Conservation (phyloP, 192 early-diverging fungal genomes). For the Rhizophlyctis rosea region DNA sequence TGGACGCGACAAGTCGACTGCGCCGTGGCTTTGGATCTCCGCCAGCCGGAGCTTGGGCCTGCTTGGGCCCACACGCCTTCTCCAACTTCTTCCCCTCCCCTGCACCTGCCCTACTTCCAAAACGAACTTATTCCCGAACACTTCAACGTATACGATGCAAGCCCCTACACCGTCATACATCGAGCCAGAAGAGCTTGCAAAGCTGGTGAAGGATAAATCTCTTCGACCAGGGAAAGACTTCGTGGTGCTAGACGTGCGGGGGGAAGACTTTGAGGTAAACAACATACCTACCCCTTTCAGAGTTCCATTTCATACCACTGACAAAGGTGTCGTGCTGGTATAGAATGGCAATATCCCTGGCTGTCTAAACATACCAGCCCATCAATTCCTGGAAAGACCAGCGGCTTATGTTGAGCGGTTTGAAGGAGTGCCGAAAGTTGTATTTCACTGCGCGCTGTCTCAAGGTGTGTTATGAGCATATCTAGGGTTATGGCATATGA, state of each 20-base stretch:
- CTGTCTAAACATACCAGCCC: slow-evolving; percentile 70
- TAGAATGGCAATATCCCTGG: slow-evolving; percentile 79
- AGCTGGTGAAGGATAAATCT: slow-evolving; percentile 54
- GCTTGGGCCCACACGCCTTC: too few species aligned
- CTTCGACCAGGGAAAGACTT: slow-evolving; percentile 65
- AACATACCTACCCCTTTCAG: too few species aligned
- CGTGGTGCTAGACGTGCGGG: slow-evolving; percentile 66
- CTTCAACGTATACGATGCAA: too few species aligned
- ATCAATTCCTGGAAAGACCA: slow-evolving; percentile 51
- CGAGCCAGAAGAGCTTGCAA: slow-evolving; percentile 44
- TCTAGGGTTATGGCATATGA: neutral
- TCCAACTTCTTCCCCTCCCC: too few species aligned
- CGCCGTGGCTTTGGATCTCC: too few species aligned
- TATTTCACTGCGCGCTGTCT: slow-evolving; percentile 87
- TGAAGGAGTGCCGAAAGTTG: slow-evolving; percentile 54
- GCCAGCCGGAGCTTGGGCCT: too few species aligned
- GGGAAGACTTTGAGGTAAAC: slow-evolving; percentile 20
- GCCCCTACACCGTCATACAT: too few species aligned
- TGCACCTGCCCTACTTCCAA: too few species aligned
- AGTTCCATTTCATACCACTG: too few species aligned
- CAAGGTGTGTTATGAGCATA: slow-evolving; percentile 40
- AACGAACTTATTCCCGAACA: too few species aligned
- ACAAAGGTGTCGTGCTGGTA: slow-evolving; percentile 14
- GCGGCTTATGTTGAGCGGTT: slow-evolving; percentile 19
- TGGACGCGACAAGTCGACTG: too few species aligned